Conservation (phyloP, 306 rosid species). For the Vigna radiata region DNA sequence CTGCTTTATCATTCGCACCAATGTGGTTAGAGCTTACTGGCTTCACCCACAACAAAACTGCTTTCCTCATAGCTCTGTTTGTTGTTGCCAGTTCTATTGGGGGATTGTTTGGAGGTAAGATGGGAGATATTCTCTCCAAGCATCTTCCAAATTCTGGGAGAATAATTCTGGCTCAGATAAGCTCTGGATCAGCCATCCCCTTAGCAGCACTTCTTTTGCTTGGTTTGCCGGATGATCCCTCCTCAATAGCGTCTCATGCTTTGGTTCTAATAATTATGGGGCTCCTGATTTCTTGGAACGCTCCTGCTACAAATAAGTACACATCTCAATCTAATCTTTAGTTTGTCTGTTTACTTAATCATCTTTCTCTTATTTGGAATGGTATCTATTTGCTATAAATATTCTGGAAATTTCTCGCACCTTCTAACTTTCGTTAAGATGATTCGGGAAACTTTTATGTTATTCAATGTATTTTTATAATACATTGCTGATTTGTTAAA, state of each 20-base stretch:
- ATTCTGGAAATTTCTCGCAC: background rate
- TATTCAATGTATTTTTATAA: background rate
- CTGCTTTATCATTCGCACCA: constrained; percentile 83
- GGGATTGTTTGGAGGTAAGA: constrained; percentile 87
- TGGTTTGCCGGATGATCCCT: constrained; percentile 68
- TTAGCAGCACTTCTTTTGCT: constrained; percentile 80
- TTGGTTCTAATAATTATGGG: constrained; percentile 70
- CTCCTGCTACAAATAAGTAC: constrained; percentile 91
- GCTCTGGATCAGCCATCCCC: constrained; percentile 90
- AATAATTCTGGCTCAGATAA: constrained; percentile 86
- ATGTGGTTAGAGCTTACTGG: constrained; percentile 98
- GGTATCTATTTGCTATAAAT: constrained; percentile 7
- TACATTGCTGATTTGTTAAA: background rate
- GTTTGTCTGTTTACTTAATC: background rate
- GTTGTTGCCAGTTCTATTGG: constrained; percentile 79
- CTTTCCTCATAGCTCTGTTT: constrained; percentile 77
- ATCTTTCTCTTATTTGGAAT: constrained; percentile 21
- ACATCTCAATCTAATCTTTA: constrained; percentile 36
- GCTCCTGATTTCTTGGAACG: constrained; percentile 88
- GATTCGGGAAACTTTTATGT: background rate
- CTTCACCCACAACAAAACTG: constrained; percentile 80
- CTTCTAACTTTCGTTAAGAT: constrained; percentile 19
- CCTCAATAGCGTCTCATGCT: constrained; percentile 62
- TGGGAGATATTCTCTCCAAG: constrained; percentile 82
- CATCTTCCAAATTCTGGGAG: constrained; percentile 84